Base-by-base conservation (phyloP, 768 basidiomycete genomes). In the Naematelia encephala region DNA sequence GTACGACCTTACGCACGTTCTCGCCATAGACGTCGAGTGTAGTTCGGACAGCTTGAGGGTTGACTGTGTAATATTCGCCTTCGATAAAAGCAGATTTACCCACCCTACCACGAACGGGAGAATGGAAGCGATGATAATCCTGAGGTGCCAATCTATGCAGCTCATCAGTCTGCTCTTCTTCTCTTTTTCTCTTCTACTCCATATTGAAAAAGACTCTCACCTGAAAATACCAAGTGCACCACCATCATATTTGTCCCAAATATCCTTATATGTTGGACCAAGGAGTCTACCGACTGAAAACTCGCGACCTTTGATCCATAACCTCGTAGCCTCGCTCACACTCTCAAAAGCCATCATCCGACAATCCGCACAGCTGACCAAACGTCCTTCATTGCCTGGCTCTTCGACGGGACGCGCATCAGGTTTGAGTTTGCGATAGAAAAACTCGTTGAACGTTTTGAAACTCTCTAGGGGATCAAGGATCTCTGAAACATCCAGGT, bases 291-390 rank as follows among this genome's bases (percentile, higher is more conserved):
- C 82, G 2, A 97, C 82, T 1, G 86, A 87, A 73, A 99, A 98
- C 67, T 96, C 92, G 44, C 91, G 85, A 2, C 94, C 94, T 72
- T 98, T 97, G 79, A 98, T 94, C 94, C 94, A 99, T 0, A 99
- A 79, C 22, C 82, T 81, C 1, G 91, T 96, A 0, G 94, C 94
- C 56, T 90, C 89, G 49, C 78, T 80, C 5, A 96, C 86, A 0
- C 85, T 87, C 75, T 89, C 86, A 76, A 98, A 99, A 0, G 87
- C 85, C 87, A 97, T 92, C 60, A 96, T 82, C n/a, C 94, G 87
- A 72, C 90, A 97, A 79, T 99, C 94, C 1, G 93, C 96, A n/a
- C 85, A 86, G 57, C 87, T 88, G 57, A 97, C 89, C 12, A 94
- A 81, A 5, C 87, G 85, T 49, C 80, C 83, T 0, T 90, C 86